phyloP scores from a whole-genome alignment of 768 basidiomycete species.

The Lyophyllum decastes region DNA sequence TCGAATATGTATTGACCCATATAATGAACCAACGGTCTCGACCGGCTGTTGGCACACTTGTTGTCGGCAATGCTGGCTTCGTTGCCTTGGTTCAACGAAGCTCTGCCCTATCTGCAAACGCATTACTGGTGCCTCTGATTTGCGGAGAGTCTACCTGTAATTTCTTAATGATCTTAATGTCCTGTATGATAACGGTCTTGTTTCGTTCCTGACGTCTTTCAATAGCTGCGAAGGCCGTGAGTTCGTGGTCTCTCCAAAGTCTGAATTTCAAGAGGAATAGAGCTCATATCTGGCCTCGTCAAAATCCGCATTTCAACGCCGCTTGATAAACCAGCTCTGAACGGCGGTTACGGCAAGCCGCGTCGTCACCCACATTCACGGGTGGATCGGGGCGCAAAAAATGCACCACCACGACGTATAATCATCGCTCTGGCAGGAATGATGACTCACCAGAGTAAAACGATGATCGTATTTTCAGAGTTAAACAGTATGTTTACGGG shows the following conservation, averaged over 20 bases:
- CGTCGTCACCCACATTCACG: constrained; percentile 10
- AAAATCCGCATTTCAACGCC: constrained; percentile 52
- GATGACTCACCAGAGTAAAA: constrained; percentile 17
- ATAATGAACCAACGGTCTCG: constrained; percentile 75
- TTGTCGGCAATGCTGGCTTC: constrained; percentile 81
- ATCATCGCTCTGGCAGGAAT: constrained; percentile 41
- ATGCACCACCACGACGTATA: constrained; percentile 67
- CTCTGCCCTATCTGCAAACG: constrained; percentile 88
- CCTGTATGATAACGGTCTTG: constrained; percentile 3
- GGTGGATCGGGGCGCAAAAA: constrained; percentile 33
- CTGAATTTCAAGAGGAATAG: constrained; percentile 11
- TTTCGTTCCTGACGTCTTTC: neutral
- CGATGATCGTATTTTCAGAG: neutral
- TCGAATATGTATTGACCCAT: constrained; percentile 80
- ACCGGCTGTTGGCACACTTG: constrained; percentile 90
- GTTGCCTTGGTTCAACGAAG: constrained; percentile 80
- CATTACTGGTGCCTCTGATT: constrained; percentile 74
- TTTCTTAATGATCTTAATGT: constrained; percentile 3
- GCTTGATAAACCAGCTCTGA: constrained; percentile 49
- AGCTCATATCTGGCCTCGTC: constrained; percentile 92
- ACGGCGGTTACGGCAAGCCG: constrained; percentile 49
- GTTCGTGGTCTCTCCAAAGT: constrained; percentile 5
- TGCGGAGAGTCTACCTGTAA: constrained; percentile 75
- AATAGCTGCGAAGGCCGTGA: constrained; percentile 4
- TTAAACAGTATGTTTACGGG: neutral